These are phyloP conservation scores for Lunasporangiospora selenospora DNA, from an alignment of 192 early-diverging fungal genomes.

Conservation along the genomic window DNA sequence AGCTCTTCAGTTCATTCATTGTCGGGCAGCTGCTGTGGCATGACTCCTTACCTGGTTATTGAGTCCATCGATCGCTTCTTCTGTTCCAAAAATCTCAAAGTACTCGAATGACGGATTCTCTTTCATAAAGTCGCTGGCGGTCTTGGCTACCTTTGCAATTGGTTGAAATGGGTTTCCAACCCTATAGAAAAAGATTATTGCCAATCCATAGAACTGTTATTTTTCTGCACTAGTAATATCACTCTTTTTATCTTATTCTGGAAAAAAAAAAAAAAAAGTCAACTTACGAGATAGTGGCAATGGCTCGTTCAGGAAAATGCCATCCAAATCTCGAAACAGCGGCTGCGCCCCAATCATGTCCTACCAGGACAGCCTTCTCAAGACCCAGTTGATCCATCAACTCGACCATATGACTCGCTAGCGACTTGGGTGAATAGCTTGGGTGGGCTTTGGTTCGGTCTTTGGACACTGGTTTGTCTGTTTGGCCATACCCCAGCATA, in stretches of 20 bases:
- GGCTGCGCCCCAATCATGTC: constrained; percentile 66
- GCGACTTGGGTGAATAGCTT: neutral
- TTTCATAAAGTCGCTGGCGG: neutral
- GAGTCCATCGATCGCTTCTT: neutral
- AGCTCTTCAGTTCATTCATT: too few species aligned
- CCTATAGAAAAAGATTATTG: too few species aligned
- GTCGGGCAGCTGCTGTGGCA: too few species aligned
- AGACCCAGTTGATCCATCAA: constrained; percentile 63
- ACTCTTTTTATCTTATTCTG: neutral
- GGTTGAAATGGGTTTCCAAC: constrained; percentile 9
- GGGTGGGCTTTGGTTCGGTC: neutral
- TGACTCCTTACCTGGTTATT: neutral
- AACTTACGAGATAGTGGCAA: constrained; percentile 8
- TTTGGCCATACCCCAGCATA: constrained; percentile 57
- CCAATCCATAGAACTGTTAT: too few species aligned
- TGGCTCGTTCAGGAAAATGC: constrained; percentile 9
- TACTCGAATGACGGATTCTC: constrained; percentile 17
- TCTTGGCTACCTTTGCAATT: neutral
- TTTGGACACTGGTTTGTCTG: constrained; percentile 9
- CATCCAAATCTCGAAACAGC: neutral
- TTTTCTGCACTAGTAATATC: too few species aligned
- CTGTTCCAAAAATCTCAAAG: constrained; percentile 1
- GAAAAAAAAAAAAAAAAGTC: constrained; percentile 1
- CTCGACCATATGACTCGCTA: constrained; percentile 48
- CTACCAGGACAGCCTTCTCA: constrained; percentile 58